phyloP scores from a whole-genome alignment of 2,329 filamentous ascomycete species.

The Penicillium sp. region DNA sequence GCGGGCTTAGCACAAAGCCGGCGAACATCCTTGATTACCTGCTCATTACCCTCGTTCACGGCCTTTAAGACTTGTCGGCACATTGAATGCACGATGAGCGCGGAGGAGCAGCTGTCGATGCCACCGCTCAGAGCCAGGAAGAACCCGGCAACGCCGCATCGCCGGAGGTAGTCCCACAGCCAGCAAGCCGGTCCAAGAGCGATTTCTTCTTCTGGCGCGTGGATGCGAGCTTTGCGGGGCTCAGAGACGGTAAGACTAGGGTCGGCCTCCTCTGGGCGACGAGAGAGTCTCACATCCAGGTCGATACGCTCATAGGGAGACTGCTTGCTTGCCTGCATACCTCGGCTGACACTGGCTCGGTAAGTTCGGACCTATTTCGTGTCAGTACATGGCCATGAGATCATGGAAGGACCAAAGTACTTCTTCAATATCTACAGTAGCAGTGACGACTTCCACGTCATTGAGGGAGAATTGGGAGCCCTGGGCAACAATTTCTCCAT shows the following conservation, averaged over 20 bases:
- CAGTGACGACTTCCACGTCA: constrained; percentile 68
- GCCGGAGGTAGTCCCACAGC: constrained; percentile 56
- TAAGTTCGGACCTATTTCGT: constrained; percentile 40
- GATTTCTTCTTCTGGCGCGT: constrained; percentile 69
- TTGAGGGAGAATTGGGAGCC: constrained; percentile 67
- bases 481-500: constrained; percentile 66
- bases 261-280: constrained; percentile 48
- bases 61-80: constrained; percentile 43
- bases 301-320: constrained; percentile 43
- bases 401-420: constrained; percentile 57
- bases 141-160: constrained; percentile 43
- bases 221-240: constrained; percentile 55
- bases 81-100: constrained; percentile 47
- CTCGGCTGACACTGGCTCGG: constrained; percentile 34
- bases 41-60: constrained; percentile 42
- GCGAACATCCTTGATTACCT: constrained; percentile 59
- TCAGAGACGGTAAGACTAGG: constrained; percentile 51
- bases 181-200: constrained; percentile 66
- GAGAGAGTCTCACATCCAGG: constrained; percentile 41
- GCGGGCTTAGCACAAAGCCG: constrained; percentile 56
- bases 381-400: constrained; percentile 1
- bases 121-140: constrained; percentile 47
- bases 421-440: constrained; percentile 71
- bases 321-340: constrained; percentile 41
- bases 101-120: constrained; percentile 46